phyloP scores from a whole-genome alignment of 176 grass and related monocot genomes.

The Microstegium vimineum region DNA sequence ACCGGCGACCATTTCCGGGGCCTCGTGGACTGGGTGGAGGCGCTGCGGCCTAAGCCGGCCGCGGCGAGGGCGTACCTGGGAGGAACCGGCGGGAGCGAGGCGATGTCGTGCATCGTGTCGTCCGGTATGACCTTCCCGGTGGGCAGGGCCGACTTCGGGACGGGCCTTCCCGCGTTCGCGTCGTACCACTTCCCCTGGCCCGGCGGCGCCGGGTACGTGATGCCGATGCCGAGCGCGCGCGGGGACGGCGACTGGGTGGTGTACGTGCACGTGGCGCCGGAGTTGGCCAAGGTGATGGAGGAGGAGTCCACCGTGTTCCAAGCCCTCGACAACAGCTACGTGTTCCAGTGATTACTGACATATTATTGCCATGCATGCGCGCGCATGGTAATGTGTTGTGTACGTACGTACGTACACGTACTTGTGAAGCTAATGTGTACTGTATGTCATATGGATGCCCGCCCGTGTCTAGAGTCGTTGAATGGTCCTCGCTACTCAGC shows the following conservation, averaged over 20 bases:
- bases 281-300: conserved; percentile 45
- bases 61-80: conserved; percentile 44
- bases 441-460: neutral
- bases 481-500: neutral
- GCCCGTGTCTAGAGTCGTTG: neutral
- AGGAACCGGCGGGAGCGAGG: neutral
- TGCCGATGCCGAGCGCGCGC: conserved; percentile 66
- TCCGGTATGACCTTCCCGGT: conserved; percentile 50
- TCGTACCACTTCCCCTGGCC: conserved; percentile 72
- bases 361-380: neutral
- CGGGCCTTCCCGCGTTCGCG: conserved; percentile 45
- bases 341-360: conserved; percentile 6
- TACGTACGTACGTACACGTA: no score
- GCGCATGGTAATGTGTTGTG: neutral
- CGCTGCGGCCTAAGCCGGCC: conserved; percentile 33
- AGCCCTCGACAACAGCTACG: conserved; percentile 36
- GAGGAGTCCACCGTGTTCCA: conserved; percentile 46
- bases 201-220: conserved; percentile 43
- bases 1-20: conserved; percentile 51
- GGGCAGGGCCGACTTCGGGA: conserved; percentile 47
- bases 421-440: neutral
- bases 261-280: conserved; percentile 44
- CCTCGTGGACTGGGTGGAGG: conserved; percentile 60
- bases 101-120: conserved; percentile 49
- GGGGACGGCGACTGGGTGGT: conserved; percentile 61